Base-by-base conservation (phyloP, 306 rosid genomes). In the Acacia acuminata region DNA sequence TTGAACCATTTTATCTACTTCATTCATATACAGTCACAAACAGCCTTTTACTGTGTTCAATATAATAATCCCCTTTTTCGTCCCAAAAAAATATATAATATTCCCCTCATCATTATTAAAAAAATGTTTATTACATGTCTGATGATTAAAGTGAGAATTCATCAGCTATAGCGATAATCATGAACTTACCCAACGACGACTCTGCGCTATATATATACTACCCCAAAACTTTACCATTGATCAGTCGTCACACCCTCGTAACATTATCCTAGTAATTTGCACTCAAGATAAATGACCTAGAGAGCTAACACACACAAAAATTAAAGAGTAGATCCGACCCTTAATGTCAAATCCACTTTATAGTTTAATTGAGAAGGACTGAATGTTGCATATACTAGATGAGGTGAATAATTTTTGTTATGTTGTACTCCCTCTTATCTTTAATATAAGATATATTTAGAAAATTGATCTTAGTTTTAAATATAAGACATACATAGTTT, bases 21-120 rank as follows among this genome's bases (percentile, higher is more conserved):
- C 91, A 88, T 84, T 71, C 91, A 88, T 83, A 92, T 88, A 87
- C 93, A 90, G 91, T 94, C 97, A 82, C 87, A 89, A 88, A 93
- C 94, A 93, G 90, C 97, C 98, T 94, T 93, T 94, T 90, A 77
- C 87, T 75, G 85, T 87, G 78, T 48, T 61, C 34, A 82, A 81
- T 81, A 81, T 16, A 56, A 80, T 83, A 77, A 22, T 36, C 0
- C 63, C 63, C 58, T 19, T n/a, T n/a, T n/a, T n/a, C n/a, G n/a
- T n/a, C n/a, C n/a, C n/a, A n/a, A n/a, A n/a, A n/a, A n/a, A n/a
- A n/a, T n/a, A n/a, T n/a, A n/a, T n/a, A 56, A 80, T 83, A 77
- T 27, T 36, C 0, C 63, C 63, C 58, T 19, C n/a, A 51, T 69
- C 48, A 66, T 53, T 30, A 11, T 44, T 44, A 56, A 58, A 64